phyloP scores from a whole-genome alignment of 2,329 filamentous ascomycete genomes.

The Mariannaea elegans region DNA sequence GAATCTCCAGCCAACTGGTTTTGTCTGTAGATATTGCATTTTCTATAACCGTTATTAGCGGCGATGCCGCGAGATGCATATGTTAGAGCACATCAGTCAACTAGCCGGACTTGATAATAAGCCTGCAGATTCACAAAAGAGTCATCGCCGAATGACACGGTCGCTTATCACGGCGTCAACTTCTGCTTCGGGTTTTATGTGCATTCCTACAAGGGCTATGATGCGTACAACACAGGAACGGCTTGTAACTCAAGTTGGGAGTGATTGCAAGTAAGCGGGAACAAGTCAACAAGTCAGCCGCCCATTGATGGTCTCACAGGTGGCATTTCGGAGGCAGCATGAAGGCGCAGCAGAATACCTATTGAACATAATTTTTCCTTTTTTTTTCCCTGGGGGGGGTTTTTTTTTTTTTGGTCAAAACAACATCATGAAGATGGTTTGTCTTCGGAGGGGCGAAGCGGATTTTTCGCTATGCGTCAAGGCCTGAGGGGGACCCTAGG shows the following conservation, averaged over 20 bases:
- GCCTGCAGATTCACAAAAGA: not conserved
- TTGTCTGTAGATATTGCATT: not conserved
- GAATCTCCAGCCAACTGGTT: slow-evolving; percentile 24
- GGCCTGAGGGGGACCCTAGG: not conserved
- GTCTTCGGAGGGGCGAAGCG: not conserved
- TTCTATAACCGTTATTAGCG: slow-evolving; percentile 3
- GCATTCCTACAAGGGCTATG: not conserved
- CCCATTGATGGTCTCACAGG: slow-evolving; percentile 13
- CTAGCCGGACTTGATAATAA: not conserved
- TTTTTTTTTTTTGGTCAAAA: too few species aligned
- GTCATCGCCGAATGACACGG: not conserved
- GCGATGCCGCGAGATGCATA: not conserved
- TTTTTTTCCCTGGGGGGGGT: too few species aligned
- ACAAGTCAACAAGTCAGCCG: not conserved
- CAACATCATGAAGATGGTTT: slow-evolving; percentile 3
- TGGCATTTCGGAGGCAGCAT: slow-evolving; percentile 17
- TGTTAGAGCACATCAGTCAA: not conserved
- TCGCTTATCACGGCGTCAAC: not conserved
- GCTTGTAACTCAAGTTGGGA: slow-evolving; percentile 1
- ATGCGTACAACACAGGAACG: not conserved
- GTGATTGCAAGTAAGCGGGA: slow-evolving; percentile 18
- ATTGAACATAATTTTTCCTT: too few species aligned
- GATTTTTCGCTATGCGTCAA: slow-evolving; percentile 9
- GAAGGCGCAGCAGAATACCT: slow-evolving; percentile 20
- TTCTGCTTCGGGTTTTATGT: not conserved